These are phyloP conservation scores for Phalaenopsis hybrid DNA, from an alignment of 116 monocot genomes.

Conservation along the genomic window DNA sequence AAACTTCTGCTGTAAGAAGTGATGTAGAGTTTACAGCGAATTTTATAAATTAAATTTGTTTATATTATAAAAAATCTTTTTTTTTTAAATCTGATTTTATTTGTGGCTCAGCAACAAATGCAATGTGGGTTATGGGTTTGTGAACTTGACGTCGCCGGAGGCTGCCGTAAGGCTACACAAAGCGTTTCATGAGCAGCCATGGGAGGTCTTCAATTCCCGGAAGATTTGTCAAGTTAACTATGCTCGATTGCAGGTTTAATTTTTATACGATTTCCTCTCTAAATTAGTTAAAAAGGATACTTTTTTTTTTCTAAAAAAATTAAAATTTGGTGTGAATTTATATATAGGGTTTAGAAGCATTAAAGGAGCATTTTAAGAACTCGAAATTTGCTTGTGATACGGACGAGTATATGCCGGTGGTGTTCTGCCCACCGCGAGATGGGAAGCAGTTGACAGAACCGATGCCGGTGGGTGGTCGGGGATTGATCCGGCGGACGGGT, in stretches of 20 bases:
- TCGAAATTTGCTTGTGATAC: constrained; percentile 94
- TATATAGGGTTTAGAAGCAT: constrained; percentile 90
- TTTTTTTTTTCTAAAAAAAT: background rate
- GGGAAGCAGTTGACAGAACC: constrained; percentile 67
- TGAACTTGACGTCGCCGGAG: constrained; percentile 44
- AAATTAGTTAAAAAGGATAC: too few species aligned
- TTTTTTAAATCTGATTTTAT: background rate
- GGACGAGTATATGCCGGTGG: constrained; percentile 96
- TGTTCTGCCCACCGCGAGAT: constrained; percentile 84
- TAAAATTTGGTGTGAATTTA: background rate
- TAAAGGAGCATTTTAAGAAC: constrained; percentile 90
- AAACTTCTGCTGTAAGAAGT: background rate
- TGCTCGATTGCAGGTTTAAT: constrained; percentile 77
- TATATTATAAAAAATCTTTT: background rate
- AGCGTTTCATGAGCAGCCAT: constrained; percentile 57
- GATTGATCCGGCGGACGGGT: background rate
- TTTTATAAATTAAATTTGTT: background rate
- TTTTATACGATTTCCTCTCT: too few species aligned
- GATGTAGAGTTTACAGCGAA: background rate
- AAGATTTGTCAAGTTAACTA: constrained; percentile 98
- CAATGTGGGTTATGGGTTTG: constrained; percentile 50
- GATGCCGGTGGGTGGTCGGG: constrained; percentile 50
- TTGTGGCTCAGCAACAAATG: constrained; percentile 34
- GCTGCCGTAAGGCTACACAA: constrained; percentile 43
- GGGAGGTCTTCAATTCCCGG: constrained; percentile 98